A percentile compares a stretch with the other conserved stretches of the same genome.
These are phyloP conservation scores for Castanopsis chinensis DNA, from an alignment of 306 rosid species.

Conservation along the genomic window DNA sequence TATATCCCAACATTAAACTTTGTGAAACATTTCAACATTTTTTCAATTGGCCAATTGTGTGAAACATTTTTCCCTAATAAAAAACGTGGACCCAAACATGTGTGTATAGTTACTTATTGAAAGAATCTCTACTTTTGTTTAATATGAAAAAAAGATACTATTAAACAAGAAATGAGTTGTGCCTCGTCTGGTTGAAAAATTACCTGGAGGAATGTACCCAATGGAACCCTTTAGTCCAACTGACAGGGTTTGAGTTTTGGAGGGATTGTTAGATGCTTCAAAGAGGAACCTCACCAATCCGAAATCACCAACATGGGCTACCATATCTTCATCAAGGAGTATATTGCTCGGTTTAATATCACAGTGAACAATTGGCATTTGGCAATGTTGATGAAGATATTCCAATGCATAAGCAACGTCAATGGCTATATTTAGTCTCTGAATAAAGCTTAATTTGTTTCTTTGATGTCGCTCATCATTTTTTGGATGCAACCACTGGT, in stretches of 20 bases:
- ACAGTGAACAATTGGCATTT: constrained; percentile 33
- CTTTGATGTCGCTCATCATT: neutral
- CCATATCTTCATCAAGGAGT: constrained; percentile 31
- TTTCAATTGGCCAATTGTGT: too few relatives aligned
- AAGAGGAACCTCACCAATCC: constrained; percentile 38
- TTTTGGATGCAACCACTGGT: constrained; percentile 27
- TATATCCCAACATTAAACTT: rapidly evolving
- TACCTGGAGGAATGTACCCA: constrained; percentile 36
- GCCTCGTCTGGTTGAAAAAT: neutral
- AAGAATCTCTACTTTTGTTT: too few relatives aligned
- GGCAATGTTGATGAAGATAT: constrained; percentile 37
- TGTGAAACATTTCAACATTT: too few relatives aligned
- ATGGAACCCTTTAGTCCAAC: constrained; percentile 25
- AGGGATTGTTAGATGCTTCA: neutral
- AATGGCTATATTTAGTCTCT: constrained; percentile 29
- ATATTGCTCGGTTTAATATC: constrained; percentile 50
- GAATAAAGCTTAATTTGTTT: constrained; percentile 5
- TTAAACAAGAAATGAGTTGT: too few relatives aligned
- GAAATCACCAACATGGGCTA: constrained; percentile 44
- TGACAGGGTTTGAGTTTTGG: too few relatives aligned
- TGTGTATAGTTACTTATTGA: rapidly evolving
- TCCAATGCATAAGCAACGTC: constrained; percentile 42
- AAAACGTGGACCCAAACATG: rapidly evolving
- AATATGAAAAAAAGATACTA: too few relatives aligned
- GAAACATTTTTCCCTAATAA: too few relatives aligned